A percentile compares a stretch with the other conserved stretches of the same genome.
These are phyloP conservation scores for Platanthera zijinensis DNA, from an alignment of 106 monocot genomes.

Conservation along the genomic window DNA sequence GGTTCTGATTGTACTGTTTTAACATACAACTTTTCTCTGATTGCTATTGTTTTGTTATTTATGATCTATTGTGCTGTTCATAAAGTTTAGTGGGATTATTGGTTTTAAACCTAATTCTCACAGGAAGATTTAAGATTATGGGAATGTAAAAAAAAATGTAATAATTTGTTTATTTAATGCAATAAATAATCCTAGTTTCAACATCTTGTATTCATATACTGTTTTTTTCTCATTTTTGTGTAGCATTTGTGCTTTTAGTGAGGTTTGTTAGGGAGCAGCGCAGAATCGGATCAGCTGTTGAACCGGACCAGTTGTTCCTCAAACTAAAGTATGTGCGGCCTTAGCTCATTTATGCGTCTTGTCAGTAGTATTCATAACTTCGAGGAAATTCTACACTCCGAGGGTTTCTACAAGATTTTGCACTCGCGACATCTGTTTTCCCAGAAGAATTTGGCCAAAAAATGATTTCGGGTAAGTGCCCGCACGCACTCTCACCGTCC, in stretches of 20 bases:
- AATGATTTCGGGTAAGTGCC: no score
- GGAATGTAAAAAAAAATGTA: neutral
- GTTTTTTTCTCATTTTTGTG: neutral
- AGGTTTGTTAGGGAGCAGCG: no score
- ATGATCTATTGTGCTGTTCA: neutral
- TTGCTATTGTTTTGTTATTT: neutral
- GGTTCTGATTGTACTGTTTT: slow-evolving; percentile 27
- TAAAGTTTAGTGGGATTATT: neutral
- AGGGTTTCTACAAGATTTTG: no score
- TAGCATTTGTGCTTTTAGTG: neutral
- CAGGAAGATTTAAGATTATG: neutral
- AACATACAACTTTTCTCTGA: neutral
- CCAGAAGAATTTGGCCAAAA: no score
- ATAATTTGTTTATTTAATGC: neutral
- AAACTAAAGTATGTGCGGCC: no score
- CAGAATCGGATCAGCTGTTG: no score
- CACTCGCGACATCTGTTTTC: no score
- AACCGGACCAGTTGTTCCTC: no score
- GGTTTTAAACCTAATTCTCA: neutral
- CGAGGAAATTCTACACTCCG: no score
- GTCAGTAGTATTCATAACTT: no score
- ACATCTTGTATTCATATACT: neutral
- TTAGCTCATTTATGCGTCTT: no score
- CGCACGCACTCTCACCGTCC: no score
- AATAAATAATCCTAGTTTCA: neutral